Percentiles rank a stretch among this genome's conserved stretches.
Evolutionary conservation across 1,139 yeast species (phyloP).

Genomic region (Chernovozyma sophiae-reginae): DNA sequence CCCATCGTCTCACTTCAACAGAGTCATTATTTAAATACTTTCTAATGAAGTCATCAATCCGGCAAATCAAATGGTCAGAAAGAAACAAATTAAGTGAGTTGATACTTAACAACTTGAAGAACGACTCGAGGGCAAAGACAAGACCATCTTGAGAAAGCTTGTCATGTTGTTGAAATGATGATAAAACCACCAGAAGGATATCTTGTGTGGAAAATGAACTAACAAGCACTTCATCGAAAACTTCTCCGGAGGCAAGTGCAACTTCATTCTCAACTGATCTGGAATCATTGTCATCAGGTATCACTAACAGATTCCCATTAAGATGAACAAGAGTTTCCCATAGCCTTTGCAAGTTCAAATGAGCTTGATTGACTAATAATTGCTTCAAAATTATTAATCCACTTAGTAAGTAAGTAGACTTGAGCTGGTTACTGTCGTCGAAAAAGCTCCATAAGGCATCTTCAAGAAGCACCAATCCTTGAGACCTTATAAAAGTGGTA

Average conservation of each 20-base stretch:
- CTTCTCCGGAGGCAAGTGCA: constrained; percentile 24
- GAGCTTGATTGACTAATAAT: constrained; percentile 23
- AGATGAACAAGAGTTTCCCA: constrained; percentile 22
- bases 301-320: constrained; percentile 10
- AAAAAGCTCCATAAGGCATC: constrained; percentile 27
- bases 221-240: constrained; percentile 28
- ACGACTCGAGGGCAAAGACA: constrained; percentile 19
- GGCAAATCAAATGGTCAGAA: constrained; percentile 17
- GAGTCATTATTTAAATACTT: constrained; percentile 25
- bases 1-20: constrained; percentile 38
- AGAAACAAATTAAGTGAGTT: constrained; percentile 17
- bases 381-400: constrained; percentile 36
- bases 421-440: constrained; percentile 3
- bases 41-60: constrained; percentile 27
- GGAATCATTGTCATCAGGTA: constrained; percentile 2
- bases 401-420: constrained; percentile 15
- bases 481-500: background rate
- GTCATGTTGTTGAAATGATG: constrained; percentile 9
- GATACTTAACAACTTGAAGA: constrained; percentile 19
- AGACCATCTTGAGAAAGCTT: constrained; percentile 3
- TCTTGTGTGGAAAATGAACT: constrained; percentile 22
- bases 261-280: constrained; percentile 18
- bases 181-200: constrained; percentile 13
- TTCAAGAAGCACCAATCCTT: constrained; percentile 20
- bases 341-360: constrained; percentile 17